phyloP scores from a whole-genome alignment of 148 eudicot species.

The Gaultheria prostrata region DNA sequence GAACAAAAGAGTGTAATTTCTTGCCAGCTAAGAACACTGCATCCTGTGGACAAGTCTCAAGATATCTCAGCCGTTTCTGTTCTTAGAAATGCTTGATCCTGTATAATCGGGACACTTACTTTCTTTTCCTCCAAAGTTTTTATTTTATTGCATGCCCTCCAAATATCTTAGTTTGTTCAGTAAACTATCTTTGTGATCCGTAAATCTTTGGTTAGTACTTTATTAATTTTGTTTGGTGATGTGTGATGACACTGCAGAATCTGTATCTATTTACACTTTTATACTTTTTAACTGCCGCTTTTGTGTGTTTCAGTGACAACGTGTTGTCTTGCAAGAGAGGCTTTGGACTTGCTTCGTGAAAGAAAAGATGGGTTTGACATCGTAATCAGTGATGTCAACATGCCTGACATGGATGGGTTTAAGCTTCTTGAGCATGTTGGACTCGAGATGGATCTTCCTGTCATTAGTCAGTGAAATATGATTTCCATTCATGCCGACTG shows the following conservation, averaged over 20 bases:
- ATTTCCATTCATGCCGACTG: slow-evolving; percentile 9
- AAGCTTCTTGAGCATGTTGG: slow-evolving; percentile 98
- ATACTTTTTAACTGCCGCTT: slow-evolving; percentile 7
- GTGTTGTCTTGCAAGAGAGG: slow-evolving; percentile 84
- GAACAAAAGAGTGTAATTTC: neutral
- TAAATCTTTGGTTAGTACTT: neutral
- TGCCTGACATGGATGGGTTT: slow-evolving; percentile 99
- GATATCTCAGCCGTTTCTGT: neutral
- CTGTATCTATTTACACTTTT: slow-evolving; percentile 9
- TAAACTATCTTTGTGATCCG: neutral
- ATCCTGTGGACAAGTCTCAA: neutral
- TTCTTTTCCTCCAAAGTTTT: neutral
- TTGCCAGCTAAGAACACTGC: neutral
- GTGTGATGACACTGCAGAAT: neutral
- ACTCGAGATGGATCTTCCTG: slow-evolving; percentile 98
- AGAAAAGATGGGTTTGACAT: slow-evolving; percentile 88
- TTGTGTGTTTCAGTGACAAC: slow-evolving; percentile 70
- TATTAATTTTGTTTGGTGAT: neutral
- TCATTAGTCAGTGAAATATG: slow-evolving; percentile 61
- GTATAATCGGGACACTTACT: neutral
- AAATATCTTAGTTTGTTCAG: neutral
- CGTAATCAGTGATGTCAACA: slow-evolving; percentile 96
- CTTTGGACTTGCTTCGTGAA: slow-evolving; percentile 80
- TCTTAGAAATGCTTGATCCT: neutral
- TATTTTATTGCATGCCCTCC: neutral